These are phyloP conservation scores for Auricularia sp. DNA, from an alignment of 768 basidiomycete species.

Conservation along the genomic window DNA sequence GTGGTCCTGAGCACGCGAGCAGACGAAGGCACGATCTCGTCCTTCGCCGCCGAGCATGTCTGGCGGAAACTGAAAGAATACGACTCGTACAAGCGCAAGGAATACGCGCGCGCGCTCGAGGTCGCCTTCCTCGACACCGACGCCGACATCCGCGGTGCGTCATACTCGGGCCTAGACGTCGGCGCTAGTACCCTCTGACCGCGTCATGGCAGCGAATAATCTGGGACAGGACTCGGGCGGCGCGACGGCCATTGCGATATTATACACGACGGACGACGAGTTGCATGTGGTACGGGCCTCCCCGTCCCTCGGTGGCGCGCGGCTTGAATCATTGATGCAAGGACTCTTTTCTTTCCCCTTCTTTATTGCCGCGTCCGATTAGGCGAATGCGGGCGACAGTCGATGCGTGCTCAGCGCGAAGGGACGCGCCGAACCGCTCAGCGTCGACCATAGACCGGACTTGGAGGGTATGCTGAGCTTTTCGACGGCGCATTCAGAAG, in stretches of 20 bases:
- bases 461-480: not conserved
- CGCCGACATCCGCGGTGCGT: not conserved
- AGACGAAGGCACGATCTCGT: not conserved
- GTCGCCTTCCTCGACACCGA: not conserved
- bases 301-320: too few species aligned
- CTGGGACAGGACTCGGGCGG: not conserved
- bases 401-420: not conserved
- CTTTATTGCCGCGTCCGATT: not conserved
- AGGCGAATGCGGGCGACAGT: constrained; percentile 1
- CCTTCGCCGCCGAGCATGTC: not conserved
- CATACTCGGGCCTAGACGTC: not conserved
- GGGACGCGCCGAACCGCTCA: not conserved
- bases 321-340: not conserved
- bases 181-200: too few species aligned
- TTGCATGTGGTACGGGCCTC: too few species aligned
- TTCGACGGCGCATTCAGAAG: not conserved
- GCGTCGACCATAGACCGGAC: not conserved
- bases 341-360: not conserved
- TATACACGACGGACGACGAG: not conserved
- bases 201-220: not conserved
- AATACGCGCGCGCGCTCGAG: not conserved
- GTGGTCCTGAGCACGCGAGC: not conserved
- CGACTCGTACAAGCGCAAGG: not conserved
- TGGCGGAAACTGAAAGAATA: not conserved
- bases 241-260: not conserved